phyloP scores from a whole-genome alignment of 1,139 yeast species.

The Hemisphaericaspora xylofermentans region DNA sequence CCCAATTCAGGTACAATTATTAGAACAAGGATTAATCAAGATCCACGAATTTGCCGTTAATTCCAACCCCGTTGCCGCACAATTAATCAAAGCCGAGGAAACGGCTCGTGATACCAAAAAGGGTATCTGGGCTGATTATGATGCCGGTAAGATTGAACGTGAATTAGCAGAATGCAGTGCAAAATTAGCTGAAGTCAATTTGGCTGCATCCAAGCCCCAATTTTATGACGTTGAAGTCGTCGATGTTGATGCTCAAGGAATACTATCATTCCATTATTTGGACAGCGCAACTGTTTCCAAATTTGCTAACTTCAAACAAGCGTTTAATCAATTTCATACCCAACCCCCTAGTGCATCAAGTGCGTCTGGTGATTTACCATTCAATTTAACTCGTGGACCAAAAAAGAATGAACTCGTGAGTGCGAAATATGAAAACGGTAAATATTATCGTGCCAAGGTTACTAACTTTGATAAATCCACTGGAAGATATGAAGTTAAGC shows the following conservation, averaged over 20 bases:
- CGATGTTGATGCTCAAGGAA: constrained; percentile 48
- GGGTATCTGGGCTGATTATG: constrained; percentile 70
- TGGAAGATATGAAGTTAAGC: constrained; percentile 51
- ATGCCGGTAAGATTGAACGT: constrained; percentile 30
- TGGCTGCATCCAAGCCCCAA: constrained; percentile 39
- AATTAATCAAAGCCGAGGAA: constrained; percentile 61
- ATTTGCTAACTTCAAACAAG: constrained; percentile 45
- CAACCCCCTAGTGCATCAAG: constrained; percentile 40
- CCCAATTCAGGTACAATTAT: constrained; percentile 64
- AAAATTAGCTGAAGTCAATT: constrained; percentile 20
- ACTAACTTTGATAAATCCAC: constrained; percentile 48
- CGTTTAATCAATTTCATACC: constrained; percentile 46
- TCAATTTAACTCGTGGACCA: constrained; percentile 44
- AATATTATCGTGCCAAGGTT: constrained; percentile 62
- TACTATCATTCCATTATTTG: constrained; percentile 51
- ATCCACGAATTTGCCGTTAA: constrained; percentile 66
- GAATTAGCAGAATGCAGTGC: constrained; percentile 23
- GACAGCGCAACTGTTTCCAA: constrained; percentile 34
- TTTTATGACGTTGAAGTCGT: constrained; percentile 66
- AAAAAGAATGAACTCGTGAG: constrained; percentile 61
- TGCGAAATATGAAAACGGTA: constrained; percentile 55
- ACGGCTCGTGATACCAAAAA: constrained; percentile 52
- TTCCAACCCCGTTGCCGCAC: constrained; percentile 54
- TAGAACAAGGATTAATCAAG: constrained; percentile 64
- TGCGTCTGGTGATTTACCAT: constrained; percentile 45